Evolutionary conservation across 495 filamentous ascomycete species (phyloP), one percentile per base, ranked within the genome.

Genomic region (Penicillium desertorum): DNA sequence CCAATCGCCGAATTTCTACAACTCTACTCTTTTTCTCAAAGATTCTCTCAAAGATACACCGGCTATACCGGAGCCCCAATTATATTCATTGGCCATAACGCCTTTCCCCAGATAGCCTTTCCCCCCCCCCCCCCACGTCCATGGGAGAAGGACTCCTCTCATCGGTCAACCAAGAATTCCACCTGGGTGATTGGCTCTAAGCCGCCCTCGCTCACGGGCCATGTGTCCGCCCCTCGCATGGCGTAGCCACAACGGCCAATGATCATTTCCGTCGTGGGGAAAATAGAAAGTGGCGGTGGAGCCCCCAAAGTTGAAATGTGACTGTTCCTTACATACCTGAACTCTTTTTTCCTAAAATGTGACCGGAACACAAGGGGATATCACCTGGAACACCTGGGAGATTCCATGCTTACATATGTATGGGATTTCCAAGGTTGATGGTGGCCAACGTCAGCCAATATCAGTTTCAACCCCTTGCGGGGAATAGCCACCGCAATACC

Each of bases 171-270:
- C 34, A 60, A 43, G 48, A 41, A 62, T 51, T 61, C 44, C 37
- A 19, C 8, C 16, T 0, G 1, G 10, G 0, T 53, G 51, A 53
- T 53, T 53, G 51, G 51, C 9, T 32, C 16, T 4, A 25, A 27
- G n/a, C 34, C 47, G 20, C 48, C 48, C 44, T 52, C 43, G 32
- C 63, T 63, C 63, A 65, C 63, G 57, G 63, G 57, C 63, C 63
- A 66, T 63, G 63, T 63, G 51, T 63, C 60, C 60, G 52, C 59
- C 62, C 63, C 63, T 65, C 63, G 63, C 60, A 63, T 66, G 63
- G 63, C 60, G 63, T 65, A 5, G 20, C 29, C 46, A 22, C 5
- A 50, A 52, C 50, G 43, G 41, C 63, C 63, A 66, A 66, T 66
- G 46, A 58, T 51, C 57, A 30, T 50, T 47, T 0, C 4, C 1